Percentiles rank a stretch among this genome's conserved stretches.
phyloP scores from a whole-genome alignment of 805 yeast genomes.

The Metschnikowia lachancei region DNA sequence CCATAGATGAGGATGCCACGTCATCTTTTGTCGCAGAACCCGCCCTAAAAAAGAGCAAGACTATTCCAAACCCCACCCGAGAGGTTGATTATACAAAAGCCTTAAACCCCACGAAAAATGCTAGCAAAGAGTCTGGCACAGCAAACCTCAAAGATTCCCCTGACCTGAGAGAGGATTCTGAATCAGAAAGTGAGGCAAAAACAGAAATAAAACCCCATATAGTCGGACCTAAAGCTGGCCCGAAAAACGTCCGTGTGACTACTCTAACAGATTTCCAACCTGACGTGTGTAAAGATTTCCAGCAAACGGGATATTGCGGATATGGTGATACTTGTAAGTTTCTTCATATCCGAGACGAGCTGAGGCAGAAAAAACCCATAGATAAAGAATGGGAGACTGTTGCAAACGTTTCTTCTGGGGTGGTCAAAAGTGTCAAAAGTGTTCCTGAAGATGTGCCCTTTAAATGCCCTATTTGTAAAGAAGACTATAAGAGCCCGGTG shows the following conservation, averaged over 20 bases:
- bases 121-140: neutral
- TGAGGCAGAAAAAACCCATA: conserved; percentile 64
- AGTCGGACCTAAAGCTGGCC: conserved; percentile 28
- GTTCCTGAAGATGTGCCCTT: conserved; percentile 46
- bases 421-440: neutral
- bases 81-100: conserved; percentile 1
- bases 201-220: conserved; percentile 1
- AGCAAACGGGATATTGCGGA: conserved; percentile 92
- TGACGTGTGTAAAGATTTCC: conserved; percentile 90
- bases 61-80: neutral
- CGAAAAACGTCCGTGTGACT: conserved; percentile 54
- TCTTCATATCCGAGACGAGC: conserved; percentile 85
- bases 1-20: neutral
- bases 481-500: conserved; percentile 54
- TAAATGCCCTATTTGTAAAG: conserved; percentile 60
- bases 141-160: neutral
- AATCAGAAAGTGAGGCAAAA: neutral
- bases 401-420: conserved; percentile 12
- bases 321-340: conserved; percentile 97
- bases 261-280: conserved; percentile 83
- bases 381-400: conserved; percentile 67
- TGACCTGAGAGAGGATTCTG: no score
- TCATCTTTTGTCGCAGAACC: conserved; percentile 1
- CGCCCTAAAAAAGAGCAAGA: conserved; percentile 3
- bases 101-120: neutral